phyloP scores from a whole-genome alignment of 495 filamentous ascomycete genomes.

The Hypoxylon trugodes region DNA sequence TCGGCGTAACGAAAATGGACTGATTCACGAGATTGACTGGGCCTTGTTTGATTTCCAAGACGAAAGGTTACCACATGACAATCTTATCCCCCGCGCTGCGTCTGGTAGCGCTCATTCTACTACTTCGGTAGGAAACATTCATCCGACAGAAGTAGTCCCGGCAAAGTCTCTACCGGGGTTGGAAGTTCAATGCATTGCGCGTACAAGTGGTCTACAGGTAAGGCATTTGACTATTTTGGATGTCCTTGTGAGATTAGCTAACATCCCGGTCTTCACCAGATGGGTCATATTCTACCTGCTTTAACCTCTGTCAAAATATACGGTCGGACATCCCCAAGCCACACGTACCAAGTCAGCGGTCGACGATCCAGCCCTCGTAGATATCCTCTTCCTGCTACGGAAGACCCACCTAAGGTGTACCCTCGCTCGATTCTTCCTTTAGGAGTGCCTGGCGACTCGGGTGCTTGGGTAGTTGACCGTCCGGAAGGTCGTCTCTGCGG shows the following conservation, averaged over 20 bases:
- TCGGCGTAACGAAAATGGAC: slow-evolving; percentile 66
- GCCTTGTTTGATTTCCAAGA: slow-evolving; percentile 84
- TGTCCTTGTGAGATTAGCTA: neutral
- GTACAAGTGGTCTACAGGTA: slow-evolving; percentile 78
- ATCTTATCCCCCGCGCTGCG: slow-evolving; percentile 63
- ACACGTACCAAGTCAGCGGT: slow-evolving; percentile 81
- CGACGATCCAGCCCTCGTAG: slow-evolving; percentile 41
- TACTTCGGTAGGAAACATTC: slow-evolving; percentile 34
- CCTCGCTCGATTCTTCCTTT: slow-evolving; percentile 43
- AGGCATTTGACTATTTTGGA: neutral
- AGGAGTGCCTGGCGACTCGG: slow-evolving; percentile 86
- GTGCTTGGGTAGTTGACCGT: slow-evolving; percentile 92
- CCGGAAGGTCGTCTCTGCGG: slow-evolving; percentile 81
- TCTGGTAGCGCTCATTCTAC: slow-evolving; percentile 51
- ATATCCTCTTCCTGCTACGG: slow-evolving; percentile 22
- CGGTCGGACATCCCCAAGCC: slow-evolving; percentile 79
- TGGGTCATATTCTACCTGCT: slow-evolving; percentile 74
- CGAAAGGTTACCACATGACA: slow-evolving; percentile 73
- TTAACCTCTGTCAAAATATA: slow-evolving; percentile 85
- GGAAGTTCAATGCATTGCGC: slow-evolving; percentile 87
- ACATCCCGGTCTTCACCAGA: slow-evolving; percentile 46
- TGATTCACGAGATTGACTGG: slow-evolving; percentile 96
- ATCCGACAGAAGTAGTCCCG: slow-evolving; percentile 55
- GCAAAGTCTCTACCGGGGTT: slow-evolving; percentile 68
- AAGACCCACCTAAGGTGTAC: slow-evolving; percentile 24